phyloP scores from a whole-genome alignment of 139 green algal species.

The Chloropicon primus region DNA sequence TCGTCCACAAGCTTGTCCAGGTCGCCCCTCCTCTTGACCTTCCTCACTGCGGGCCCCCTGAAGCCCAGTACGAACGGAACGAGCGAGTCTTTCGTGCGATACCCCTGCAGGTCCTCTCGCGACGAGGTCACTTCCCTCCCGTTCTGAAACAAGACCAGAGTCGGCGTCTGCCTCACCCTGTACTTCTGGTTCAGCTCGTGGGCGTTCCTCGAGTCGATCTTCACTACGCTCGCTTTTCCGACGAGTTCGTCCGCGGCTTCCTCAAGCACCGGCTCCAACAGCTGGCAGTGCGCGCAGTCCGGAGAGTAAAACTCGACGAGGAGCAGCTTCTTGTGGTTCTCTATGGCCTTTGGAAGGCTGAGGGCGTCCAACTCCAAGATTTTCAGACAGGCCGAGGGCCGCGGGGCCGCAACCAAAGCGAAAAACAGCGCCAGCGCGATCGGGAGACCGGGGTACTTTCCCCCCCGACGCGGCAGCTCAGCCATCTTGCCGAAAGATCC shows the following conservation, averaged over 20 bases:
- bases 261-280: conserved; percentile 11
- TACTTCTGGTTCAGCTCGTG: conserved; percentile 7
- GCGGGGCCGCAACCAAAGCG: neutral
- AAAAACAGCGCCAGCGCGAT: neutral
- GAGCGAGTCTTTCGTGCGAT: neutral
- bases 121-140: conserved; percentile 4
- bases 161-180: conserved; percentile 4
- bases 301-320: conserved; percentile 16
- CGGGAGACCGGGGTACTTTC: too few species aligned
- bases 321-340: conserved; percentile 16
- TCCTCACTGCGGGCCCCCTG: neutral
- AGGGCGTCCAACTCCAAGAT: conserved; percentile 6
- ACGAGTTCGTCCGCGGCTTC: conserved; percentile 4
- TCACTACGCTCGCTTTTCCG: conserved; percentile 7
- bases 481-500: too few species aligned
- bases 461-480: too few species aligned
- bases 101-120: conserved; percentile 9
- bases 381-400: neutral
- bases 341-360: conserved; percentile 1
- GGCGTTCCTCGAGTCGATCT: conserved; percentile 3
- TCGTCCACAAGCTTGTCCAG: conserved; percentile 6
- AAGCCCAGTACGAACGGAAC: conserved; percentile 3
- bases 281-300: conserved; percentile 13
- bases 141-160: conserved; percentile 8
- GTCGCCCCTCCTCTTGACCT: conserved; percentile 1